Base-by-base conservation (phyloP, 345 rosid species). In the Citropsis articulata region DNA sequence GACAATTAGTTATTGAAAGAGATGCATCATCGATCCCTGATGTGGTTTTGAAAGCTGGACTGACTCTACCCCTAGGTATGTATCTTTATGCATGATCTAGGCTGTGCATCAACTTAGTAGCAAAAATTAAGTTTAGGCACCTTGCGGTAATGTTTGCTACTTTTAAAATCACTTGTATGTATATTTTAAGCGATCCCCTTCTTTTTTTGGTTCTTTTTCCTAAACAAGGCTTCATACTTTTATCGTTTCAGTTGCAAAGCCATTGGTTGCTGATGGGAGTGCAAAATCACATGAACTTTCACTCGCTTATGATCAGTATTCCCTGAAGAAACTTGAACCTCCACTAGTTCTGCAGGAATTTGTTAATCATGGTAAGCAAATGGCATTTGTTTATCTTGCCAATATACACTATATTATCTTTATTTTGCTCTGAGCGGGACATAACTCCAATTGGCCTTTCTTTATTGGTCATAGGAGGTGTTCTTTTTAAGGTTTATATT, bases 301-400 rank as follows among this genome's bases (percentile, higher is more conserved):
- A 22, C 97, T 92, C 65, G 94, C 94, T 45, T 92, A 87, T 77
- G 93, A 90, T 76, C 89, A 87, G 30, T 83, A 59, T 70, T 88
- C 93, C 24, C 94, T 92, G 53, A 79, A 72, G 76, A 90, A 89
- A 79, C 93, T 93, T 62, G 96, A 93, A 84, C 93, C 96, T 69
- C 98, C 93, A 1, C 90, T 91, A 63, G 94, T 93, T 71, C 93
- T 93, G 66, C 98, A 91, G 84, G 98, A 91, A 83, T 93, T 93
- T 77, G 93, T 93, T 78, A 93, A 93, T 83, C 94, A 93, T 80
- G 98, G 98, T 91, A 88, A 77, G 78, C 25, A 53, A 31, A 45
- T 78, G 64, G 45, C 66, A 42, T 40, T 80, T 48, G 21, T 12
- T 72, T 21, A 24, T 42, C 19, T 22, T 65, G 40, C 19, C 50